Percentiles rank a stretch among this genome's conserved stretches.
phyloP scores from a whole-genome alignment of 345 rosid genomes.

The Pugionium dolabratum region DNA sequence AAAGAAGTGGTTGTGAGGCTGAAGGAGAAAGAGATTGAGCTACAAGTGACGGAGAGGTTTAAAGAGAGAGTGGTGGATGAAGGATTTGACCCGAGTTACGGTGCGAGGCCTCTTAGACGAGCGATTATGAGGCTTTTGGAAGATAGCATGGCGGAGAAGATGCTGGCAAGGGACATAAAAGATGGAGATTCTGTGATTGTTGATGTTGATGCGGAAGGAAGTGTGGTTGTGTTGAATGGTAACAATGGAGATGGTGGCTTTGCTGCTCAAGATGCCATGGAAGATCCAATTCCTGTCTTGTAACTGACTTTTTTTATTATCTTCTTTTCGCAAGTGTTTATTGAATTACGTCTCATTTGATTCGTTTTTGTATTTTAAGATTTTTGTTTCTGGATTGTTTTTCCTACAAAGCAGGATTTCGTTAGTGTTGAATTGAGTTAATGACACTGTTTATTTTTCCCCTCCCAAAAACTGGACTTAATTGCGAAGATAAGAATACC shows the following conservation, averaged over 20 bases:
- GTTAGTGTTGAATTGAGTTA: not conserved
- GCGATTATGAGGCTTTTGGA: constrained; percentile 94
- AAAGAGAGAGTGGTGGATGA: constrained; percentile 90
- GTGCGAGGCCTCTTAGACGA: constrained; percentile 94
- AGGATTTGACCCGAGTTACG: constrained; percentile 95
- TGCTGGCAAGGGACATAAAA: constrained; percentile 91
- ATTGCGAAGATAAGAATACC: constrained; percentile 9
- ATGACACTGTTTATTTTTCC: not conserved
- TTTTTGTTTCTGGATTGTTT: constrained; percentile 25
- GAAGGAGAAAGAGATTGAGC: constrained; percentile 77
- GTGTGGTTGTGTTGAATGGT: constrained; percentile 81
- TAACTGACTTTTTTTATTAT: constrained; percentile 8
- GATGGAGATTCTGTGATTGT: constrained; percentile 92
- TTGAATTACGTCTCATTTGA: constrained; percentile 13
- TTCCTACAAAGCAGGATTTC: not conserved
- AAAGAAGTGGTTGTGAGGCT: constrained; percentile 82
- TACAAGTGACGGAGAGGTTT: constrained; percentile 91
- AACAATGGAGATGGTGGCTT: constrained; percentile 52
- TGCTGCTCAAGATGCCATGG: constrained; percentile 42
- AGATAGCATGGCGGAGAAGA: constrained; percentile 98
- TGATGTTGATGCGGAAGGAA: constrained; percentile 82
- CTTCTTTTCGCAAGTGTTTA: not conserved
- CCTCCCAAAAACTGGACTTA: not conserved
- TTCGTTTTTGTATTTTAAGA: constrained; percentile 10
- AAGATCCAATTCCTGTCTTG: constrained; percentile 53